Percentiles rank a stretch among this genome's conserved stretches.
phyloP scores from a whole-genome alignment of 495 filamentous ascomycete species.

The Niebla homalea region DNA sequence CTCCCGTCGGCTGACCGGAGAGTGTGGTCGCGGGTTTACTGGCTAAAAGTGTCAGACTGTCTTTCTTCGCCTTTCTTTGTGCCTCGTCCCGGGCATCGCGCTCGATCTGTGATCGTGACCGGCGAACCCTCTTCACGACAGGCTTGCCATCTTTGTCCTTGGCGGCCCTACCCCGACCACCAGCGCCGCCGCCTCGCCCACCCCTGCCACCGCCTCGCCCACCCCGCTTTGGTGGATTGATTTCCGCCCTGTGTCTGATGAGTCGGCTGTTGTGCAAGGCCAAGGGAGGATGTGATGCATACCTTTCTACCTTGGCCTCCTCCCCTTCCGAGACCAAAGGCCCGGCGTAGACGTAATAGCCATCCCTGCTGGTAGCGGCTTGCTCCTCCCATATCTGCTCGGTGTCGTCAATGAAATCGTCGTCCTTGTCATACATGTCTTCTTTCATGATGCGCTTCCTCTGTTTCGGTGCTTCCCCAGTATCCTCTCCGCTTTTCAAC shows the following conservation, averaged over 20 bases:
- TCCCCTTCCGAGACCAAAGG: constrained; percentile 77
- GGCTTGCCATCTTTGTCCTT: constrained; percentile 3
- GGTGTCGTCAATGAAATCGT: constrained; percentile 95
- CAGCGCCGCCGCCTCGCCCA: constrained; percentile 64
- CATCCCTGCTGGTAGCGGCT: constrained; percentile 83
- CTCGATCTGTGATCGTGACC: constrained; percentile 32
- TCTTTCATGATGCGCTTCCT: constrained; percentile 75
- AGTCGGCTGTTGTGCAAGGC: background rate
- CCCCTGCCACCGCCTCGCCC: constrained; percentile 55
- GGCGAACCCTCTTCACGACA: background rate
- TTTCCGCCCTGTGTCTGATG: constrained; percentile 2
- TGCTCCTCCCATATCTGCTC: constrained; percentile 93
- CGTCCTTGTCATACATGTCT: constrained; percentile 91
- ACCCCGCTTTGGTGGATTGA: background rate
- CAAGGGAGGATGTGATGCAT: constrained; percentile 17
- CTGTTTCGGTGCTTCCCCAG: constrained; percentile 44
- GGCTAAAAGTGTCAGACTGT: constrained; percentile 28
- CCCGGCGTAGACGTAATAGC: constrained; percentile 80
- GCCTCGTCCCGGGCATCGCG: constrained; percentile 14
- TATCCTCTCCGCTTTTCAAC: constrained; percentile 22
- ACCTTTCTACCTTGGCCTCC: constrained; percentile 72
- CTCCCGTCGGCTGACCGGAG: too few relatives aligned
- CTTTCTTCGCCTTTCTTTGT: constrained; percentile 53
- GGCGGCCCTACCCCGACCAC: constrained; percentile 33
- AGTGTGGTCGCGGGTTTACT: constrained; percentile 12